Evolutionary conservation across 345 rosid species (phyloP), one percentile per base, ranked within the genome.

Genomic region (Syzygium aqueum): DNA sequence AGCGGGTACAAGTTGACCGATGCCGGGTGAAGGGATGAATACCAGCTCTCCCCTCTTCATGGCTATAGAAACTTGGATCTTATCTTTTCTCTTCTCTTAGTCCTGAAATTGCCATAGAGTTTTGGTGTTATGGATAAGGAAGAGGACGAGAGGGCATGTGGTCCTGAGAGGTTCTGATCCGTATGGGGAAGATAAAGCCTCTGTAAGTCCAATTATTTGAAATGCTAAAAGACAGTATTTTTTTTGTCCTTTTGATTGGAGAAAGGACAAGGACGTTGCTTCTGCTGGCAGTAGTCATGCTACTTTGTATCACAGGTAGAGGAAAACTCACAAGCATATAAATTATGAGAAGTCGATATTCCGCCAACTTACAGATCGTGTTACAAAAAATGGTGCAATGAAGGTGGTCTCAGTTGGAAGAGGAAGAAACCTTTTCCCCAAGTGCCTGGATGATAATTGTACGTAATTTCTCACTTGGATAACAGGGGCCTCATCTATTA

Each of bases 1-100:
- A 27, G 85, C 14, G 7, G 95, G 88, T 6, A 88, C 87, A 28
- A 94, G 88, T 84, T 95, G 96, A 89, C 95, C 96, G 3, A 88
- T 88, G 19, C 89, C 93, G 2, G 89, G 87, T 15, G 84, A 57
- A 22, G 87, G 84, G 83, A 86, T 9, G 4, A 77, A 52, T 22
- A 53, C 84, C 51, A 86, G 77, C 53, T 52, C 85, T 86, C 85
- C 43, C 51, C 51, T 85, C 17, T 56, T 93, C 93, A 40, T 77
- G 28, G 85, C 11, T 27, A 27, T 57, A 5, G 37, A 83, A 51
- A 83, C 33, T 51, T 17, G 52, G 5, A 40, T 37, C 50, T 12
- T 46, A 19, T 84, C 54, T 52, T 37, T 73, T 73, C 49, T 37
- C 46, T n/a, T 37, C 46, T 73, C 80, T 73, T 40, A 37, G 43